Evolutionary conservation across 805 yeast genomes (phyloP).

Genomic region (Ogataea saltuana): DNA sequence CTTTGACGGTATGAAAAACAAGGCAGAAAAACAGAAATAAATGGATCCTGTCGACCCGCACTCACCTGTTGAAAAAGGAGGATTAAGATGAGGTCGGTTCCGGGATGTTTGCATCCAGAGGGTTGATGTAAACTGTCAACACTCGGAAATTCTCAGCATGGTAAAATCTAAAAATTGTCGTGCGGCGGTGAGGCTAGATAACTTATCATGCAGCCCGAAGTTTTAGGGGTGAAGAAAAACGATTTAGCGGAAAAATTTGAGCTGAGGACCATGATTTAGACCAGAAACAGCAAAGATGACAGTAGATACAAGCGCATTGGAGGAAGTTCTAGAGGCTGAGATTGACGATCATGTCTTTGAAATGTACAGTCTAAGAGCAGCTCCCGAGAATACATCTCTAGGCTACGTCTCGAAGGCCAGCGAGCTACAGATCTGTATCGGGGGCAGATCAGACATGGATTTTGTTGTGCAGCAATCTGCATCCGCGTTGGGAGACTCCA

Average conservation of each 20-base stretch:
- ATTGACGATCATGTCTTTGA: slow-evolving; percentile 33
- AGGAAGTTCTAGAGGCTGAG: slow-evolving; percentile 12
- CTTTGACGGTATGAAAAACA: too few relatives aligned
- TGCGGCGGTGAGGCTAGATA: not conserved
- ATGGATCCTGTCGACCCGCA: too few relatives aligned
- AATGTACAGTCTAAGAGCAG: slow-evolving; percentile 22
- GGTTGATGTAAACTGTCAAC: too few relatives aligned
- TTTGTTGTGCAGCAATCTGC: slow-evolving; percentile 37
- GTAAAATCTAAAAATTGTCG: too few relatives aligned
- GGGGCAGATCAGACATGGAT: slow-evolving; percentile 15
- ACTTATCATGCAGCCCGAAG: too few relatives aligned
- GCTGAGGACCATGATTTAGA: too few relatives aligned
- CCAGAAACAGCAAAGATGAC: not conserved
- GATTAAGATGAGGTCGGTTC: too few relatives aligned
- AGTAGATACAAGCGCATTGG: slow-evolving; percentile 6
- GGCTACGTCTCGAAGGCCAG: slow-evolving; percentile 30
- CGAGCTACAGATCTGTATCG: slow-evolving; percentile 19
- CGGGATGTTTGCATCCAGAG: too few relatives aligned
- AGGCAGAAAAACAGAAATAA: too few relatives aligned
- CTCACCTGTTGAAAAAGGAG: too few relatives aligned
- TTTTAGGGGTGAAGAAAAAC: not conserved
- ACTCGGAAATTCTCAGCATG: too few relatives aligned
- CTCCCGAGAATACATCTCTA: slow-evolving; percentile 18
- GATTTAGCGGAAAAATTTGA: not conserved
- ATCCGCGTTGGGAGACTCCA: slow-evolving; percentile 34